Conservation (phyloP, 352 stramenopile species). For the Phytophthora niederhauseri region DNA sequence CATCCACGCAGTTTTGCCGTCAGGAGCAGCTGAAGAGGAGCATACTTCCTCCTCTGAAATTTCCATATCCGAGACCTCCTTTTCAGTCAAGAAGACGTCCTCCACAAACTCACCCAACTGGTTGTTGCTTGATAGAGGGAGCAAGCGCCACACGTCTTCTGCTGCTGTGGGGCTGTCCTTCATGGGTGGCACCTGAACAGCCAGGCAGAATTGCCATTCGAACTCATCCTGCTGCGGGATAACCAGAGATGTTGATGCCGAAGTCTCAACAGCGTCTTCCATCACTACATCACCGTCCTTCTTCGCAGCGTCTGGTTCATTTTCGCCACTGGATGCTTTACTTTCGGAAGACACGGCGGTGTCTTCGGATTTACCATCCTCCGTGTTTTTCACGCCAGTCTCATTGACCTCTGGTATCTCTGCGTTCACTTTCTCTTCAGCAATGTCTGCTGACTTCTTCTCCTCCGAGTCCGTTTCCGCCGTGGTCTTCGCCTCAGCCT, state of each 20-base stretch:
- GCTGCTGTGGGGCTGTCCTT: constrained; percentile 7
- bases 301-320: constrained; percentile 17
- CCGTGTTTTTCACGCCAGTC: not conserved
- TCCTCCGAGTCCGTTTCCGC: not conserved
- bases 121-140: constrained; percentile 56
- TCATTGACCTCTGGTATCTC: not conserved
- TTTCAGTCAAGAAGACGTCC: constrained; percentile 58
- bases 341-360: constrained; percentile 1
- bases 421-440: not conserved
- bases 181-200: constrained; percentile 30
- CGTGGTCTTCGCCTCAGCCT: not conserved
- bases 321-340: constrained; percentile 13
- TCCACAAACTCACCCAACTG: constrained; percentile 57
- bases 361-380: constrained; percentile 9
- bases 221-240: constrained; percentile 25
- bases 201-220: constrained; percentile 61
- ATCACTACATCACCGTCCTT: constrained; percentile 22
- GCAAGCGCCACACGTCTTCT: constrained; percentile 57
- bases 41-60: constrained; percentile 73
- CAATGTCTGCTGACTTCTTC: not conserved
- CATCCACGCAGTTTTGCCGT: constrained; percentile 50
- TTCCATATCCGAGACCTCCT: constrained; percentile 68
- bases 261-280: constrained; percentile 18
- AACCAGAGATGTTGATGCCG: constrained; percentile 18
- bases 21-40: constrained; percentile 24